Base-by-base conservation (phyloP, 345 rosid genomes). In the Dipteronia dyeriana region DNA sequence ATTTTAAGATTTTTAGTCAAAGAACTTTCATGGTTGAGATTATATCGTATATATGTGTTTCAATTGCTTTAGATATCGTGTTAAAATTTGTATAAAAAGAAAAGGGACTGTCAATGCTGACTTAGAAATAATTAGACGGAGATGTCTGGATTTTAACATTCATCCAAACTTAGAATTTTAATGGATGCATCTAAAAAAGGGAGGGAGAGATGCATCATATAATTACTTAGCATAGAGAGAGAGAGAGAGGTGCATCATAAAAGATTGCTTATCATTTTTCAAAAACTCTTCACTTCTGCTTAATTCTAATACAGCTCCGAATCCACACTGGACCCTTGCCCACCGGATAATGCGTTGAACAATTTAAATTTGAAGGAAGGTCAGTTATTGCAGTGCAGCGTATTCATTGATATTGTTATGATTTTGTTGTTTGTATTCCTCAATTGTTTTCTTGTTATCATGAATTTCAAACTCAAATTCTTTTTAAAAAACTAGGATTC, bases 271-370 rank as follows among this genome's bases (percentile, higher is more conserved):
- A 3, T 56, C 25, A 19, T 5, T 68, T 72, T 29, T 20, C 39
- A 34, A 38, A 45, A 61, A 60, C 20, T 59, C 23, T 57, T 5
- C 61, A 63, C 14, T 8, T 1, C 11, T 75, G 34, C 43, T 34
- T 71, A 49, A 20, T 10, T 76, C n/a, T 34, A 5, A 8, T 57
- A 66, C 51, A 88, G 89, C 87, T 47, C 85, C 87, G 39, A 88
- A 88, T 68, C 84, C 89, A 77, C 87, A 87, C 31, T 80, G 87
- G 17, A 81, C 87, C n/a, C 68, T 87, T 22, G 82, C 77, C 79
- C 72, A 75, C 25, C 82, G 78, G 81, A 66, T 72, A 66, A 77
- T 11, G 22, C 43, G 60, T 63, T 81, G 78, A 83, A 11, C 14
- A 5, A 20, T 39, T 20, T n/a, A 9, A 7, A 43, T 16, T 25